phyloP scores from a whole-genome alignment of 352 stramenopile genomes.

The Pythium apleroticum region DNA sequence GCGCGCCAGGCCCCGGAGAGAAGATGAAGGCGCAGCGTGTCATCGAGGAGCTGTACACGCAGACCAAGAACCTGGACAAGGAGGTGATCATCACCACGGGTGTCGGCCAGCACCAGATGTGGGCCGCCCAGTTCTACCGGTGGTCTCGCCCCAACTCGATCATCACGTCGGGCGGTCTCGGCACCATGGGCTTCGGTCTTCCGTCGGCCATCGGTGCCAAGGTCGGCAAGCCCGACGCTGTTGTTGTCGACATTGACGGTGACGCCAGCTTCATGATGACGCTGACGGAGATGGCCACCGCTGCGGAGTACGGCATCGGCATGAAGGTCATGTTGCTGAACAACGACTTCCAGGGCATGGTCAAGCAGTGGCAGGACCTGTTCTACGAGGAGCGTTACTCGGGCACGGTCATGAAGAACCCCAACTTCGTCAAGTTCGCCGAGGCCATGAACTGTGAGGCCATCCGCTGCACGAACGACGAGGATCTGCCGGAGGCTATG shows the following conservation, averaged over 20 bases:
- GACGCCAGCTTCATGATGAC: conserved; percentile 97
- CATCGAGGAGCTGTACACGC: conserved; percentile 92
- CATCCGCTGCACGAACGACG: conserved; percentile 86
- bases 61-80: conserved; percentile 87
- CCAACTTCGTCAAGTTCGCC: conserved; percentile 93
- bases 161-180: conserved; percentile 92
- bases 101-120: conserved; percentile 97
- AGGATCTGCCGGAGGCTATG: conserved; percentile 91
- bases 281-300: conserved; percentile 95
- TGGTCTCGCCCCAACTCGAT: conserved; percentile 94
- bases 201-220: conserved; percentile 94
- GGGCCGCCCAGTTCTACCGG: conserved; percentile 94
- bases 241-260: conserved; percentile 93
- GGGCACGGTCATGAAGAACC: conserved; percentile 90
- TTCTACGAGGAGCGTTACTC: conserved; percentile 96
- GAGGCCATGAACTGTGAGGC: conserved; percentile 93
- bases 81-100: conserved; percentile 94
- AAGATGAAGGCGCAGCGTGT: conserved; percentile 94
- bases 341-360: conserved; percentile 97
- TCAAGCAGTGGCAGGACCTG: conserved; percentile 97
- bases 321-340: conserved; percentile 97
- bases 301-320: conserved; percentile 91
- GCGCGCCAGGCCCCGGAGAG: conserved; percentile 53
- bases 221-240: conserved; percentile 83
- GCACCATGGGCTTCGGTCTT: conserved; percentile 95